These are phyloP conservation scores for Calonectria fujianensis DNA, from an alignment of 2,329 filamentous ascomycete species.

Conservation along the genomic window DNA sequence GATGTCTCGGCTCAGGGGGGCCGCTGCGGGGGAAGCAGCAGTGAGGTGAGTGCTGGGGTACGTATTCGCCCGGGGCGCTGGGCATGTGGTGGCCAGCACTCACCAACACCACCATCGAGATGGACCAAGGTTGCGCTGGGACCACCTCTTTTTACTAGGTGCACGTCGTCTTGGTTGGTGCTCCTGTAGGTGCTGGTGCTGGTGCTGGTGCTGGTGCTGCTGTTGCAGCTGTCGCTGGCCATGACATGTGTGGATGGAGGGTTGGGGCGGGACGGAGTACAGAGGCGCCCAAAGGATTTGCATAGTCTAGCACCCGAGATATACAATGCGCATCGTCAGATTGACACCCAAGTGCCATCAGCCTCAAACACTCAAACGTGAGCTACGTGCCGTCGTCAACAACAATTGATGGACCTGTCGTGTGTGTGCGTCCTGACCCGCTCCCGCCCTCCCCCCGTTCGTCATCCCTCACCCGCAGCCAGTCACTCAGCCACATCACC, in stretches of 20 bases:
- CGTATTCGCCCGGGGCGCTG: constrained; percentile 19
- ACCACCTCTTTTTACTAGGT: constrained; percentile 13
- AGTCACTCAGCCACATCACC: constrained; percentile 40
- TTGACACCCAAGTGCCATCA: constrained; percentile 14
- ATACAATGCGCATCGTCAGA: constrained; percentile 20
- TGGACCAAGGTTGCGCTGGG: constrained; percentile 17
- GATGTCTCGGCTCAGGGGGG: constrained; percentile 40
- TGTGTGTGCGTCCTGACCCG: constrained; percentile 23
- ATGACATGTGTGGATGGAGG: not conserved
- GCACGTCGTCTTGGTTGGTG: not conserved
- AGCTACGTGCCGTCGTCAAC: constrained; percentile 13
- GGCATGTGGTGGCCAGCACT: constrained; percentile 8
- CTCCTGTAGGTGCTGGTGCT: too few relatives aligned
- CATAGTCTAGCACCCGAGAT: constrained; percentile 8
- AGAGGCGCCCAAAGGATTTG: not conserved
- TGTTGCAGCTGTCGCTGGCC: not conserved
- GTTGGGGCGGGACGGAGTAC: not conserved
- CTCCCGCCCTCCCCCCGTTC: constrained; percentile 24
- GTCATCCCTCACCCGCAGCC: constrained; percentile 40
- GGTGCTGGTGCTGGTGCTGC: not conserved
- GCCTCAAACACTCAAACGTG: constrained; percentile 21
- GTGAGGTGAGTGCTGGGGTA: constrained; percentile 18
- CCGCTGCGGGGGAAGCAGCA: constrained; percentile 23
- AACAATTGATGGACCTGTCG: constrained; percentile 1
- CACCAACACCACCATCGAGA: constrained; percentile 1